A percentile compares a stretch with the other conserved stretches of the same genome.
Conservation (phyloP, 164 flowering plant genomes). For the Annona cherimola region DNA sequence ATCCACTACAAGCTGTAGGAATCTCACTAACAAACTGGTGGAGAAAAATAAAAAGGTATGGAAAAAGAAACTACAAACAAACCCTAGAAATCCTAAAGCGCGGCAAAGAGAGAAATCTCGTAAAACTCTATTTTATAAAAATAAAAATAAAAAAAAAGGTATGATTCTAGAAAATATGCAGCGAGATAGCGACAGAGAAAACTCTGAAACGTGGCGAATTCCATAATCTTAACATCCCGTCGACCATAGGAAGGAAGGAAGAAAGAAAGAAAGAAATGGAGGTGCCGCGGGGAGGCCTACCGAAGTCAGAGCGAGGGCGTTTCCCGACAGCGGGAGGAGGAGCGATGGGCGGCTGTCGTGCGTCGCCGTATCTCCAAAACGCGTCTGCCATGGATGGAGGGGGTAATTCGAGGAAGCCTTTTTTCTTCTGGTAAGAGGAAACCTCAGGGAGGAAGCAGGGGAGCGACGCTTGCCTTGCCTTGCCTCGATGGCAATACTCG, state of each 20-base stretch:
- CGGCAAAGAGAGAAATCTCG: no score
- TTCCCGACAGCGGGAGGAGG: constrained; percentile 14
- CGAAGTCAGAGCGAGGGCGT: constrained; percentile 31
- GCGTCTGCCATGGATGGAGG: constrained; percentile 20
- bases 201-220: not conserved
- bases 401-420: not conserved
- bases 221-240: no score
- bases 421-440: not conserved
- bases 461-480: not conserved
- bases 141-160: no score
- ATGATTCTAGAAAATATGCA: not conserved
- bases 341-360: constrained; percentile 16
- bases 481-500: not conserved
- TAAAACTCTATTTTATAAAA: no score
- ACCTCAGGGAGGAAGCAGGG: not conserved
- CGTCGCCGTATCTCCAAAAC: constrained; percentile 26
- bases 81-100: no score
- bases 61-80: no score
- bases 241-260: not conserved
- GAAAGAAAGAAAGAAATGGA: not conserved
- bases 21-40: no score
- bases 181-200: constrained; percentile 3
- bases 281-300: constrained; percentile 6
- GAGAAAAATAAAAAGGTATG: no score
- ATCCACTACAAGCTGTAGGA: no score